Evolutionary conservation across 805 yeast genomes (phyloP).

Genomic region (Millerago galiae): DNA sequence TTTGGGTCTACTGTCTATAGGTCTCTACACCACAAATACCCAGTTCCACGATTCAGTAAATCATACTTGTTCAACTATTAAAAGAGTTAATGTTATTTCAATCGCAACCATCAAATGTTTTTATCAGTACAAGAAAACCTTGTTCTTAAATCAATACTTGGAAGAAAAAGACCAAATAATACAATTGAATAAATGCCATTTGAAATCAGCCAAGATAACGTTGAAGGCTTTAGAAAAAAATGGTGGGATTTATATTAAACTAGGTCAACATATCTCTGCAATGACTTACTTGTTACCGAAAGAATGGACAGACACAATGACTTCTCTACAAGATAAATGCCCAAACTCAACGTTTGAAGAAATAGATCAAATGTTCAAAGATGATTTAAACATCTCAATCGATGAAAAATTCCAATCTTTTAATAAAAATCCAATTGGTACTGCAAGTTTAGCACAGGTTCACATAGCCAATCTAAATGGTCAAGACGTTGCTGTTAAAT

Average conservation of each 20-base stretch:
- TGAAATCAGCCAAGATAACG: conserved; percentile 71
- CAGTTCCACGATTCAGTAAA: conserved; percentile 43
- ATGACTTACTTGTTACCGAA: conserved; percentile 83
- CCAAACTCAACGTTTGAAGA: conserved; percentile 73
- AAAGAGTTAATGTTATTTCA: conserved; percentile 55
- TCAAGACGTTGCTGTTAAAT: conserved; percentile 82
- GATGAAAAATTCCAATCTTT: conserved; percentile 63
- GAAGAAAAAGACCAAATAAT: conserved; percentile 38
- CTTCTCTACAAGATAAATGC: conserved; percentile 85
- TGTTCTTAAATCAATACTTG: conserved; percentile 36
- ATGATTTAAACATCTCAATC: conserved; percentile 57
- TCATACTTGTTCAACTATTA: conserved; percentile 48
- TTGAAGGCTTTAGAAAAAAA: conserved; percentile 72
- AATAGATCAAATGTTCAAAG: conserved; percentile 55
- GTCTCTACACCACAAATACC: conserved; percentile 10
- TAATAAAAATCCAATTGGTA: conserved; percentile 77
- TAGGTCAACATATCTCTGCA: conserved; percentile 93
- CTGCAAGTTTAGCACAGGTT: conserved; percentile 95
- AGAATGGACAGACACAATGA: conserved; percentile 96
- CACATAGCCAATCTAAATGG: conserved; percentile 70
- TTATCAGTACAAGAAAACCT: conserved; percentile 52
- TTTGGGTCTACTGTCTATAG: neutral
- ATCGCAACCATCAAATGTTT: conserved; percentile 72
- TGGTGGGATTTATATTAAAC: conserved; percentile 89
- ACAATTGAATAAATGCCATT: conserved; percentile 55